Evolutionary conservation across 2,329 filamentous ascomycete species (phyloP).

Genomic region (Metarhizium sp.): DNA sequence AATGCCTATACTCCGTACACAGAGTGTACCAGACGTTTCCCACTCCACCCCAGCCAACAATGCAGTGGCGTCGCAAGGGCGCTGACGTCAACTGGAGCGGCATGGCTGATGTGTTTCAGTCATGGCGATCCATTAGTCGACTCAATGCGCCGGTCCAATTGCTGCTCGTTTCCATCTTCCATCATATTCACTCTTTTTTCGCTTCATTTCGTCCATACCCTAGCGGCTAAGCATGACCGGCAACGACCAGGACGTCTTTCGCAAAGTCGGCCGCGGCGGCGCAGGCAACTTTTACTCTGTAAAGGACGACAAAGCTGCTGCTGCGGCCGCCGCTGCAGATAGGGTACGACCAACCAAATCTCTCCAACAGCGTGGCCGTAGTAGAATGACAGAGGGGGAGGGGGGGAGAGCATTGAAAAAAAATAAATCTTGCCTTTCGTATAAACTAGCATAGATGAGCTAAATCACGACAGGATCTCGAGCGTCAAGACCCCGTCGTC

Average conservation of each 20-base stretch:
- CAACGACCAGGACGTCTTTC: conserved; percentile 32
- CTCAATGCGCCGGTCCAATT: neutral
- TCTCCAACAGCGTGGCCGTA: no score
- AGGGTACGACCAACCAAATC: conserved; percentile 1
- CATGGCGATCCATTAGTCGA: neutral
- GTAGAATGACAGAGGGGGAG: no score
- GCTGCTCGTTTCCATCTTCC: neutral
- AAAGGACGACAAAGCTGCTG: conserved; percentile 38
- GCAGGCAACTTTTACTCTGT: conserved; percentile 53
- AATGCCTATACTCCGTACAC: no score
- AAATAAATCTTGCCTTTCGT: neutral
- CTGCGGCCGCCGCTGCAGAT: conserved; percentile 12
- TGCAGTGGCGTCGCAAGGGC: neutral
- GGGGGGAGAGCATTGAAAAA: no score
- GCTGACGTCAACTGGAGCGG: neutral
- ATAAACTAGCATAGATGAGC: neutral
- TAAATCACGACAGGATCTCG: conserved; percentile 22
- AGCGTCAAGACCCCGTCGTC: conserved; percentile 22
- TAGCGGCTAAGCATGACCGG: conserved; percentile 8
- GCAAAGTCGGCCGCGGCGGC: conserved; percentile 50
- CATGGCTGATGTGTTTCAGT: neutral
- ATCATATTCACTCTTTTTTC: neutral
- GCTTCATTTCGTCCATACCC: neutral
- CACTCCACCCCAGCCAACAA: no score
- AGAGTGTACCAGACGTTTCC: no score